phyloP scores from a whole-genome alignment of 2,329 filamentous ascomycete species.

The Helminthosporium solani region DNA sequence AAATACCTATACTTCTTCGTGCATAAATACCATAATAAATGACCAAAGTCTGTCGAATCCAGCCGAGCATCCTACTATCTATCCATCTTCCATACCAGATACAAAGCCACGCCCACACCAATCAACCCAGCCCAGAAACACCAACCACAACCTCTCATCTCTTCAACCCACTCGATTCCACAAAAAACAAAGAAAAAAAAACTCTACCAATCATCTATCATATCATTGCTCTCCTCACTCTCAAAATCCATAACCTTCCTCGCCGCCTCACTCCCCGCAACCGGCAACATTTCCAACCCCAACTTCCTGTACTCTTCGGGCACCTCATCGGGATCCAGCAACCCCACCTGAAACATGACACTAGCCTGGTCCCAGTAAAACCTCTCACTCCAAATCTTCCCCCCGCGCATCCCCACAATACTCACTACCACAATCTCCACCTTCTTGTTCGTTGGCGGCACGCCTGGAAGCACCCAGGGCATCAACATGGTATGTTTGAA shows the following conservation, averaged over 20 bases:
- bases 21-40: no score
- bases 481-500: conserved; percentile 60
- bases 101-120: no score
- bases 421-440: conserved; percentile 60
- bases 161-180: no score
- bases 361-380: conserved; percentile 65
- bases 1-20: no score
- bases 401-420: conserved; percentile 57
- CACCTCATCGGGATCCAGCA: conserved; percentile 58
- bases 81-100: no score
- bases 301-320: conserved; percentile 48
- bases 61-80: no score
- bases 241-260: conserved; percentile 50
- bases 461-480: conserved; percentile 60
- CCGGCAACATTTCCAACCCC: conserved; percentile 50
- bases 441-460: conserved; percentile 57
- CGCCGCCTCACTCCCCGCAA: conserved; percentile 49
- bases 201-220: conserved; percentile 49
- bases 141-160: no score
- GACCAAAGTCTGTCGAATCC: no score
- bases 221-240: conserved; percentile 46
- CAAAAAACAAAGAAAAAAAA: no score
- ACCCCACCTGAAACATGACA: conserved; percentile 59
- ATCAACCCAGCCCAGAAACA: no score
- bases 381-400: conserved; percentile 57